These are phyloP conservation scores for Aethionema arabicum DNA, from an alignment of 345 rosid genomes.

Conservation along the genomic window DNA sequence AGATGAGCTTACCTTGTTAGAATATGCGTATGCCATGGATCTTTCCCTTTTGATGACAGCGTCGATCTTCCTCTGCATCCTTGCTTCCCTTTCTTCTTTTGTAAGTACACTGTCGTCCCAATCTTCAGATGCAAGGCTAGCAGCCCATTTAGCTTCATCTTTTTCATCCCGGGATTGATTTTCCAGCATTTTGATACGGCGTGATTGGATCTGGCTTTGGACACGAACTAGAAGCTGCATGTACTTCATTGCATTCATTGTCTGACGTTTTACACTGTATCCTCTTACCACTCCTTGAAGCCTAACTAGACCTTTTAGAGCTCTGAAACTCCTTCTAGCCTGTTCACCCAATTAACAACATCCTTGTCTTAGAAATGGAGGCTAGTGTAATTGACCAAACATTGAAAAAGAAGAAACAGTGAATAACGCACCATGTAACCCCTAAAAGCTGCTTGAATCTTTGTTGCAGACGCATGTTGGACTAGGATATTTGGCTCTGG, in stretches of 20 bases:
- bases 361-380: neutral
- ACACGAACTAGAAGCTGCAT: slow-evolving; percentile 92
- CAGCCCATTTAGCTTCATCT: slow-evolving; percentile 52
- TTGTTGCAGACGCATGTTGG: slow-evolving; percentile 78
- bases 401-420: slow-evolving; percentile 14
- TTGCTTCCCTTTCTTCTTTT: slow-evolving; percentile 73
- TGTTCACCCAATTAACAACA: slow-evolving; percentile 32
- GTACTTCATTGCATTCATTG: slow-evolving; percentile 76
- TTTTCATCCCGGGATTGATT: slow-evolving; percentile 52
- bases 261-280: slow-evolving; percentile 85
- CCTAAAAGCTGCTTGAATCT: slow-evolving; percentile 83
- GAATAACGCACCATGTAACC: slow-evolving; percentile 62
- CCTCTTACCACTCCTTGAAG: slow-evolving; percentile 95
- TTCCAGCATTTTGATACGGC: slow-evolving; percentile 82
- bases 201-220: slow-evolving; percentile 90
- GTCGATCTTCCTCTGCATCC: slow-evolving; percentile 70
- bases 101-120: slow-evolving; percentile 94
- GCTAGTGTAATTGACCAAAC: slow-evolving; percentile 9
- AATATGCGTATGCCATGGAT: slow-evolving; percentile 87
- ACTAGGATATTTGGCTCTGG: slow-evolving; percentile 68
- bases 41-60: slow-evolving; percentile 83
- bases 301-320: slow-evolving; percentile 88
- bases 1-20: slow-evolving; percentile 65
- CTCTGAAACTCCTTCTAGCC: slow-evolving; percentile 93
- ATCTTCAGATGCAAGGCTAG: slow-evolving; percentile 48